Conservation (phyloP, 192 early-diverging fungal genomes). For the Coemansia sp. region DNA sequence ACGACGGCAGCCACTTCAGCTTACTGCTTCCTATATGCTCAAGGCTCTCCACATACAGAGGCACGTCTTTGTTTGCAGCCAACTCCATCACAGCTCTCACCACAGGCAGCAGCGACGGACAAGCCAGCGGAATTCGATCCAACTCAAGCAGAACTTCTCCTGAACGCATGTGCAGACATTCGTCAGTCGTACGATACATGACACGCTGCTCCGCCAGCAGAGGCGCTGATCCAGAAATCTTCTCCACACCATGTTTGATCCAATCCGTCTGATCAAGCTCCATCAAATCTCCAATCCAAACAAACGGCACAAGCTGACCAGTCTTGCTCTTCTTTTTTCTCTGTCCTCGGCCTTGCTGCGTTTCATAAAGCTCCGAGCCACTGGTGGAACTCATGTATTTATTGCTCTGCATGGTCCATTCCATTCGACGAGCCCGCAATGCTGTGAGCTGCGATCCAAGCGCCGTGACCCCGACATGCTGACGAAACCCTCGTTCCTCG, state of each 20-base stretch:
- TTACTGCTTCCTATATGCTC: conserved; percentile 13
- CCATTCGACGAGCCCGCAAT: conserved; percentile 22
- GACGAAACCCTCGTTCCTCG: conserved; percentile 60
- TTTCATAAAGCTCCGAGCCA: not conserved
- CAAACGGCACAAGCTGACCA: conserved; percentile 19
- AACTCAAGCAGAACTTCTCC: conserved; percentile 7
- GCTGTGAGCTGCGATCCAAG: conserved; percentile 30
- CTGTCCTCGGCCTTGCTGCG: not conserved
- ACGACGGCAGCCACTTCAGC: conserved; percentile 23
- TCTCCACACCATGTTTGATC: not conserved
- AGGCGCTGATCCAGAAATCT: not conserved
- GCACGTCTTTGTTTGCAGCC: not conserved
- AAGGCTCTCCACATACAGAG: not conserved
- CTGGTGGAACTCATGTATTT: not conserved
- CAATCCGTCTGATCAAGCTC: not conserved
- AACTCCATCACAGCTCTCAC: not conserved
- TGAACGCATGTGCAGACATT: not conserved
- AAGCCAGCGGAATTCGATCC: conserved; percentile 10
- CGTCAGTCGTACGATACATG: not conserved
- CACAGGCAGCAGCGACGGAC: conserved; percentile 3
- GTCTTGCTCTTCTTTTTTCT: not conserved
- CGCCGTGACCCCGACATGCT: conserved; percentile 25
- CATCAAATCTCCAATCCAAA: conserved; percentile 23
- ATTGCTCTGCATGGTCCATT: conserved; percentile 21
- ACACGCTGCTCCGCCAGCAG: not conserved